Evolutionary conservation across 345 rosid species (phyloP), one percentile per base, ranked within the genome.

Genomic region (Alliaria petiolata): DNA sequence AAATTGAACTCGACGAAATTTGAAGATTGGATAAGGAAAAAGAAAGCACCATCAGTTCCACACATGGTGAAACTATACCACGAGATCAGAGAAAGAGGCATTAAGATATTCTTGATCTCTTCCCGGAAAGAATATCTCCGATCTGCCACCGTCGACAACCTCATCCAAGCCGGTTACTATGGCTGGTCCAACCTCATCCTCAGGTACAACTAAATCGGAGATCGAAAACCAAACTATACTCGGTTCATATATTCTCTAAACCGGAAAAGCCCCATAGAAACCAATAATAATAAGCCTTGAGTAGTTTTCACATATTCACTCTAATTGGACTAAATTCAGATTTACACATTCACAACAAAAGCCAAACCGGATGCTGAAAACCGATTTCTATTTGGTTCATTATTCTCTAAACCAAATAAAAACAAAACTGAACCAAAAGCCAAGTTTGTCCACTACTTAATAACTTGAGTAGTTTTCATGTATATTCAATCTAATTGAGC

Each of bases 101-200:
- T 85, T 47, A 89, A 90, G 78, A 85, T 90, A 70, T 84, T 88
- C 70, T 72, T 90, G n/a, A 69, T 92, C 72, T 92, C 98, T 57
- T 85, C 96, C 26, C 85, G 96, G 64, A 83, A 76, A 65, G 93
- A 92, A 59, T 54, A 78, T 43, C 84, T 90, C 31, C 77, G 98
- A 81, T 84, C 93, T 51, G 68, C 89, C 66, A 92, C 98, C 2
- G 90, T 87, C 0, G 89, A 88, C 52, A 90, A 92, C 75, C 98
- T 90, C 44, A 84, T 92, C 68, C 70, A 80, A 14, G 95, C 70
- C 19, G 98, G 98, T n/a, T 90, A 83, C 62, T 89, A 89, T 53
- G 95, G 96, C 25, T 92, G 98, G 98, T 40, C 87, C 39, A 45
- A 78, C 43, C 92, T 92, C 45, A 64, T 81, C 11, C 72, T 92